phyloP scores from a whole-genome alignment of 1,284 basidiomycete genomes.

The Mrakiaceae sp. region DNA sequence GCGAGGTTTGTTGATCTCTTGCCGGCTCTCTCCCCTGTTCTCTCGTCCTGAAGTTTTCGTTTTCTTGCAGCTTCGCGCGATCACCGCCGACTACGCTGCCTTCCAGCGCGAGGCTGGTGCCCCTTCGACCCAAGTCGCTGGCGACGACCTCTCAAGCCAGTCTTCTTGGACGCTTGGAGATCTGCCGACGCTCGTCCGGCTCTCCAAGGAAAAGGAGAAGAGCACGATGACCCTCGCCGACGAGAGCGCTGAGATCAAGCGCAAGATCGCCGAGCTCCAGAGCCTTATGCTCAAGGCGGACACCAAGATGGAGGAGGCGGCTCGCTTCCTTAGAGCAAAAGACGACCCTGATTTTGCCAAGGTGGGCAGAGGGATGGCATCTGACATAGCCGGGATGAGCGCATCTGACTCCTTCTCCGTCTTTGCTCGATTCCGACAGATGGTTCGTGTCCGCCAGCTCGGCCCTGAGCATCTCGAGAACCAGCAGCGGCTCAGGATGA shows the following conservation, averaged over 20 bases:
- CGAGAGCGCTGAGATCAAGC: slow-evolving; percentile 28
- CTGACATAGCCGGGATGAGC: background rate
- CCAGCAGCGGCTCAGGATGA: slow-evolving; percentile 36
- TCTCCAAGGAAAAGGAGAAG: slow-evolving; percentile 25
- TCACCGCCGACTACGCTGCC: slow-evolving; percentile 24
- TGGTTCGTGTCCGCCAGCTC: slow-evolving; percentile 39
- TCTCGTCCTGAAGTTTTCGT: background rate
- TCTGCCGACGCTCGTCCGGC: slow-evolving; percentile 23
- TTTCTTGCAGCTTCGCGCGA: slow-evolving; percentile 27
- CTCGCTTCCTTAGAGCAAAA: slow-evolving; percentile 38
- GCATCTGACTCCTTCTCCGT: background rate
- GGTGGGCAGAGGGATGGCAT: slow-evolving; percentile 6
- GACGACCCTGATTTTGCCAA: slow-evolving; percentile 39
- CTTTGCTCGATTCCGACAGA: background rate
- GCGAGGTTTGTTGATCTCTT: slow-evolving; percentile 23
- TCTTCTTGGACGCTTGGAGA: slow-evolving; percentile 34
- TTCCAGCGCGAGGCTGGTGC: slow-evolving; percentile 23
- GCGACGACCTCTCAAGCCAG: slow-evolving; percentile 19
- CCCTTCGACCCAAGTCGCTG: slow-evolving; percentile 18
- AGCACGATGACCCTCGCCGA: slow-evolving; percentile 25
- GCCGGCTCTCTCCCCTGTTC: background rate
- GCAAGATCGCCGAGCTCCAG: slow-evolving; percentile 36
- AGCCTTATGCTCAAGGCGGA: slow-evolving; percentile 39
- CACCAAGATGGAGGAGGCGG: slow-evolving; percentile 37
- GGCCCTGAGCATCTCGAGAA: slow-evolving; percentile 41